These are phyloP conservation scores for Ascocoryne sarcoides DNA, from an alignment of 2,329 filamentous ascomycete genomes.

Conservation along the genomic window DNA sequence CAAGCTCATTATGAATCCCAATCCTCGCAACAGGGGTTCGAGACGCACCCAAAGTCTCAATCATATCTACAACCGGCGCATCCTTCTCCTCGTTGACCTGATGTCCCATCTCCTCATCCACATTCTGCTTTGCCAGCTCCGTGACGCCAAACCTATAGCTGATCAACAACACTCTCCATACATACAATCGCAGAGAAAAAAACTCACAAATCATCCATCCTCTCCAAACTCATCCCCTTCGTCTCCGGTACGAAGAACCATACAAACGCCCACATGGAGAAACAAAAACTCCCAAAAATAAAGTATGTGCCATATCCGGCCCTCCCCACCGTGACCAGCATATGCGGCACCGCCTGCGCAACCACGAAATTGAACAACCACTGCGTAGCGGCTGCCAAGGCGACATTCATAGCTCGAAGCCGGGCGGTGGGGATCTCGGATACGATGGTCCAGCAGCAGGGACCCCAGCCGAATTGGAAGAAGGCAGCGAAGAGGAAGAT, in stretches of 20 bases:
- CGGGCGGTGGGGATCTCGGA: slow-evolving; percentile 62
- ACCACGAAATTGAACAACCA: slow-evolving; percentile 71
- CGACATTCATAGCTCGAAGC: slow-evolving; percentile 57
- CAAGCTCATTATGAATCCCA: too few species aligned
- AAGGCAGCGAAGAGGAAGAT: slow-evolving; percentile 65
- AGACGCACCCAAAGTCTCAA: too few species aligned
- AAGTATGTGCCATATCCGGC: slow-evolving; percentile 53
- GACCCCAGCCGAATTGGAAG: slow-evolving; percentile 65
- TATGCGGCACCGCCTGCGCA: slow-evolving; percentile 56
- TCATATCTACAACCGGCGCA: too few species aligned
- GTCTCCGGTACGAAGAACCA: slow-evolving; percentile 49
- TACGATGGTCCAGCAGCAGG: slow-evolving; percentile 61
- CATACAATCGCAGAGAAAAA: background rate
- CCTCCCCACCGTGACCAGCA: slow-evolving; percentile 42
- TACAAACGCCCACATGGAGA: slow-evolving; percentile 41
- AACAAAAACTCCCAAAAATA: slow-evolving; percentile 58
- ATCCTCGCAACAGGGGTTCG: too few species aligned
- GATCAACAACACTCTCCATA: slow-evolving; percentile 18
- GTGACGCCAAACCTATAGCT: slow-evolving; percentile 55
- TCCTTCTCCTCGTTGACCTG: too few species aligned
- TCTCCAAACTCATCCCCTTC: slow-evolving; percentile 54
- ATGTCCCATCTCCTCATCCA: slow-evolving; percentile 19
- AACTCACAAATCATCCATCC: slow-evolving; percentile 25
- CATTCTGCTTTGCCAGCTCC: slow-evolving; percentile 31
- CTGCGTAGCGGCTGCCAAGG: slow-evolving; percentile 58